phyloP scores from a whole-genome alignment of 768 basidiomycete species.

The Mrakia hoshinonis region DNA sequence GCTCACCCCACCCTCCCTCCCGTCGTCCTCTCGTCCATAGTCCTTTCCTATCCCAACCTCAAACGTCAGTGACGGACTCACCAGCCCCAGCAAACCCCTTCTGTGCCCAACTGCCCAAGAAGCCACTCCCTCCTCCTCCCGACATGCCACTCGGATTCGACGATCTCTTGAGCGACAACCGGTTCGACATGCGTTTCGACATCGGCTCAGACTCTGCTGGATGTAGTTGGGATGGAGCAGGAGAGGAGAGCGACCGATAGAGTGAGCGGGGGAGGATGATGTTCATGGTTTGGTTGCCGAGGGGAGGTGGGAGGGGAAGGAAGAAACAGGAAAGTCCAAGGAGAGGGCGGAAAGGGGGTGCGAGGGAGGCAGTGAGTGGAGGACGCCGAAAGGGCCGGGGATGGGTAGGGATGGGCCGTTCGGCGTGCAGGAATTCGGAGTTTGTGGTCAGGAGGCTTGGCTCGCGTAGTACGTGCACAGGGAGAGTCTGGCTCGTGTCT shows the following conservation, averaged over 20 bases:
- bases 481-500: too few species aligned
- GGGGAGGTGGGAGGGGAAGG: neutral
- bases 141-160: neutral
- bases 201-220: neutral
- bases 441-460: too few species aligned
- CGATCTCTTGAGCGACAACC: neutral
- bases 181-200: neutral
- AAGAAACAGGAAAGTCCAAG: neutral
- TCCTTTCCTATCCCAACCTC: neutral
- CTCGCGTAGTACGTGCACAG: too few species aligned
- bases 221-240: neutral
- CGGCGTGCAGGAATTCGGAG: too few species aligned
- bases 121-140: neutral
- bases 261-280: neutral
- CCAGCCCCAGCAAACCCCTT: neutral
- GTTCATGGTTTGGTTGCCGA: neutral
- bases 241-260: neutral
- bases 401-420: too few species aligned
- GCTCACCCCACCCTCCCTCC: neutral
- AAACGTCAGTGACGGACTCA: neutral
- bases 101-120: conserved; percentile 8
- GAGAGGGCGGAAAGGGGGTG: neutral
- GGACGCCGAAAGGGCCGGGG: too few species aligned
- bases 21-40: neutral
- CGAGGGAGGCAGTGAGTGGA: too few species aligned